Evolutionary conservation across 768 basidiomycete genomes (phyloP).

Genomic region (Epithele typhae): DNA sequence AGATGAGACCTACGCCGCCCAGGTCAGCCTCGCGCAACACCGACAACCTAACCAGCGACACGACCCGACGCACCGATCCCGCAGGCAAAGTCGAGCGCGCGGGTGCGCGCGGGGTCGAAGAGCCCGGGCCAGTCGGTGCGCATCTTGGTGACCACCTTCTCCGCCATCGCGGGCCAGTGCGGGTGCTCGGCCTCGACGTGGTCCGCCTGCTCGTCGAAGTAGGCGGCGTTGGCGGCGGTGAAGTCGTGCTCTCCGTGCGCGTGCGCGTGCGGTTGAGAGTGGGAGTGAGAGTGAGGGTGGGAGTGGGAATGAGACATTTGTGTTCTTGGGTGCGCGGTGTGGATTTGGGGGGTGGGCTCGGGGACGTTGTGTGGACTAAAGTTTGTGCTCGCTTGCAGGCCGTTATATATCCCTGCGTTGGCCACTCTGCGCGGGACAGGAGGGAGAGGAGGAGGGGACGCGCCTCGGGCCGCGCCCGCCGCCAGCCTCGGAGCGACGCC

Average conservation of each 20-base stretch:
- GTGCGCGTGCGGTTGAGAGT: not conserved
- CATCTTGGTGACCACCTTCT: slow-evolving; percentile 28
- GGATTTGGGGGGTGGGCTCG: too few relatives aligned
- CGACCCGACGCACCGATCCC: slow-evolving; percentile 53
- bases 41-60: not conserved
- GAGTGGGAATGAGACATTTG: not conserved
- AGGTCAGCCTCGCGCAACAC: not conserved
- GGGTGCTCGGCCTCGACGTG: slow-evolving; percentile 12
- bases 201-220: slow-evolving; percentile 15
- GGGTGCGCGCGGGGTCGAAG: slow-evolving; percentile 54
- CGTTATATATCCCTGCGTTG: too few relatives aligned
- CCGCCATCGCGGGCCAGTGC: slow-evolving; percentile 14
- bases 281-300: not conserved
- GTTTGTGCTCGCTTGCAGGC: too few relatives aligned
- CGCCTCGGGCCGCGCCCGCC: too few relatives aligned
- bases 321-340: too few relatives aligned
- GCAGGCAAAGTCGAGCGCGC: slow-evolving; percentile 71
- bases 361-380: too few relatives aligned
- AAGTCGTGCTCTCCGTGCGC: slow-evolving; percentile 8
- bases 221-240: slow-evolving; percentile 9
- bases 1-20: not conserved
- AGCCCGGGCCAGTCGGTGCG: slow-evolving; percentile 19
- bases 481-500: too few relatives aligned
- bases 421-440: too few relatives aligned
- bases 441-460: too few relatives aligned